Evolutionary conservation across 768 basidiomycete genomes (phyloP), one percentile per base, ranked within the genome.

Genomic region (Pisolithus tinctorius): DNA sequence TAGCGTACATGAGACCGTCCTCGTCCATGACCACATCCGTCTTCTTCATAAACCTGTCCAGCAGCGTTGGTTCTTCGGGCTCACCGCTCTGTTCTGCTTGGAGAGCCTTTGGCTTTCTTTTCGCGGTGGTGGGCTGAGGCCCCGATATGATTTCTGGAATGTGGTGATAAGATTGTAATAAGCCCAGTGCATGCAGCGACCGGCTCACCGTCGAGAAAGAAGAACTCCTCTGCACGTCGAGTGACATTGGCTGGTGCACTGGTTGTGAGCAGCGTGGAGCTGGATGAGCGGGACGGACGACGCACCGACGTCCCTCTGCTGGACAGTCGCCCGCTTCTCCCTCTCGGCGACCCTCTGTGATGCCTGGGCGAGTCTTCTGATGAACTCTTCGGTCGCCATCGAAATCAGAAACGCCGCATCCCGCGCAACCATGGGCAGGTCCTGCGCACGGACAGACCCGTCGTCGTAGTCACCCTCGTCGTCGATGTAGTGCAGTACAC

Each of bases 381-480:
- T 84, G 57, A 95, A 94, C 65, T 91, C 86, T 68, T 95, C 93
- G 50, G 93, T 84, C 5, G 91, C 91, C 26, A 91, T 70, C 20
- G 88, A 82, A 43, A 94, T 84, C 55, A 92, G 68, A 57, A 90
- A 82, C 0, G 81, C 78, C 23, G 89, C 90, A 48, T 94, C 92
- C 62, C 75, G 83, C 10, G 84, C 82, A 4, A 90, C 73, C 39
- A 82, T 81, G 0, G 86, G 83, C 47, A 92, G 76, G 42, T 91
- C 88, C 88, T 91, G 27, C 34, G 44, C 30, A 11, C 17, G 20
- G 11, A 26, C 4, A 20, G 20, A 20, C 34, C 16, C 30, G 26
- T 14, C 39, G 45, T 38, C 38, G 36, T 40, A 39, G 39, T 51
- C 54, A 48, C 51, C 29, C 14, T 34, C 43, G 27, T 29, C 11